Percentiles rank a stretch among this genome's conserved stretches.
These are phyloP conservation scores for Dryas drummondii DNA, from an alignment of 306 rosid species.

Conservation along the genomic window DNA sequence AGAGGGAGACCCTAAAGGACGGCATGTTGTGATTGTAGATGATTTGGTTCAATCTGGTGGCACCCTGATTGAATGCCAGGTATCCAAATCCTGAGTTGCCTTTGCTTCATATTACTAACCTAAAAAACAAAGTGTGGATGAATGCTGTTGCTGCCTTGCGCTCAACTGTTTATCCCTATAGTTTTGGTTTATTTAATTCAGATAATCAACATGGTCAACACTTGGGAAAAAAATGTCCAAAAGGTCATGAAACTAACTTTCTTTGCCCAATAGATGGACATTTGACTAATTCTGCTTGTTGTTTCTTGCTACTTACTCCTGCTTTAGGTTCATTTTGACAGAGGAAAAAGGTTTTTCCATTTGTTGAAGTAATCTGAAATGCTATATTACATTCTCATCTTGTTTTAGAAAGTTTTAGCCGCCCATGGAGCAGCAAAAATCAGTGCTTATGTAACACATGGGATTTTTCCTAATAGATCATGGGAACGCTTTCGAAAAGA, in stretches of 20 bases:
- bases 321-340: constrained; percentile 3
- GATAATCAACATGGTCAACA: background rate
- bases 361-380: constrained; percentile 7
- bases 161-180: background rate
- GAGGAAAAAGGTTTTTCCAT: background rate
- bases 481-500: constrained; percentile 85
- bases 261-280: background rate
- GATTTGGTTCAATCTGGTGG: constrained; percentile 99
- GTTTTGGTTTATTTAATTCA: background rate
- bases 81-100: constrained; percentile 28
- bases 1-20: constrained; percentile 87
- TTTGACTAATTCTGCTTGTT: background rate
- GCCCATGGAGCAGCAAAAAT: constrained; percentile 86
- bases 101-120: background rate
- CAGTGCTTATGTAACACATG: constrained; percentile 97
- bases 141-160: background rate
- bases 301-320: constrained; percentile 1
- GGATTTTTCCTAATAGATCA: constrained; percentile 88
- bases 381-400: constrained; percentile 1
- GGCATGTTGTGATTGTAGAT: constrained; percentile 93
- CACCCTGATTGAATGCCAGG: constrained; percentile 96
- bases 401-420: constrained; percentile 83
- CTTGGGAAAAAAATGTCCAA: background rate
- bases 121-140: background rate
- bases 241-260: background rate